Evolutionary conservation across 768 basidiomycete genomes (phyloP).

Genomic region (Agrocybe praecox): DNA sequence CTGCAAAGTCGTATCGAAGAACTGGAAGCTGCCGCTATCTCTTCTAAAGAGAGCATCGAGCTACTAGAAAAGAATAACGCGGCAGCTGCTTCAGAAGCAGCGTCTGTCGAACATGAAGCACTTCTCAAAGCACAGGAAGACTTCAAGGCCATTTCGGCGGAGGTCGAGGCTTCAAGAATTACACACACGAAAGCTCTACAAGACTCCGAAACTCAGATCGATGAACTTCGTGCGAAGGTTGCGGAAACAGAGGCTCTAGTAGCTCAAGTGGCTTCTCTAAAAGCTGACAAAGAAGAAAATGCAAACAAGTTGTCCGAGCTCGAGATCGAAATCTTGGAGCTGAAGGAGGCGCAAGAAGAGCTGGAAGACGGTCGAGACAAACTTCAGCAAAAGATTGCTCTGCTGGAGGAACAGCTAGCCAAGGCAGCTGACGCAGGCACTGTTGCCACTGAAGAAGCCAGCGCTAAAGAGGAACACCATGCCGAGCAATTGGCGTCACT

Average conservation of each 20-base stretch:
- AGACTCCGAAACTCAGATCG: constrained; percentile 46
- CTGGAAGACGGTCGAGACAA: constrained; percentile 60
- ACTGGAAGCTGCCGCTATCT: constrained; percentile 51
- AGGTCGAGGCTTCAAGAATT: constrained; percentile 50
- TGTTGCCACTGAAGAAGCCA: constrained; percentile 47
- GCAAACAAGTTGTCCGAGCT: constrained; percentile 75
- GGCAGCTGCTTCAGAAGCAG: constrained; percentile 46
- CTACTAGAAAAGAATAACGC: constrained; percentile 48
- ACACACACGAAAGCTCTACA: constrained; percentile 52
- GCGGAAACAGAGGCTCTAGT: constrained; percentile 45
- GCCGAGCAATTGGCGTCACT: constrained; percentile 39
- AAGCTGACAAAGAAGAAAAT: constrained; percentile 69
- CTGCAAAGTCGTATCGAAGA: constrained; percentile 53
- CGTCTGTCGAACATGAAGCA: constrained; percentile 64
- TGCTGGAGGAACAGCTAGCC: constrained; percentile 55
- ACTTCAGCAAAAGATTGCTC: constrained; percentile 45
- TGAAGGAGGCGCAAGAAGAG: constrained; percentile 69
- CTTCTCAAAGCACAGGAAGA: constrained; percentile 66
- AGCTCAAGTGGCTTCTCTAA: constrained; percentile 52
- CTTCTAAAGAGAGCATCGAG: constrained; percentile 56
- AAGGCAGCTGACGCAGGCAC: constrained; percentile 50
- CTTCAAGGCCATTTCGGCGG: constrained; percentile 54
- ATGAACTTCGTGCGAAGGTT: constrained; percentile 48
- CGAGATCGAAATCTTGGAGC: constrained; percentile 79
- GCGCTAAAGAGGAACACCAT: constrained; percentile 49